phyloP scores from a whole-genome alignment of 1,284 basidiomycete genomes.

The Porogramme epimiltina region DNA sequence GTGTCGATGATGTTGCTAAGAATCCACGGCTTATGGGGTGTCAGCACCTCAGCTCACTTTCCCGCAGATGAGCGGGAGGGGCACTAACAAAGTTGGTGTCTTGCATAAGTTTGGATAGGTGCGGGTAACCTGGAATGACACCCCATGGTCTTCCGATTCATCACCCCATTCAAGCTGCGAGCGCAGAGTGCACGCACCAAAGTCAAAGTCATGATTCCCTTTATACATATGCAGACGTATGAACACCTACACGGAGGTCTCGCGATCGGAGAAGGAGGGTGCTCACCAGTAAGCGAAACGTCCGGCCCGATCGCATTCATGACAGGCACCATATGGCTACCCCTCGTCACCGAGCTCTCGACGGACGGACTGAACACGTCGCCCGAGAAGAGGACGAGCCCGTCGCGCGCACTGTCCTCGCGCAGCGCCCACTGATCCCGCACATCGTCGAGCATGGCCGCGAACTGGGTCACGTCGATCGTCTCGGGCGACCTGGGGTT shows the following conservation, averaged over 20 bases:
- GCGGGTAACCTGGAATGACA: slow-evolving; percentile 69
- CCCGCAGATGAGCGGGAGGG: background rate
- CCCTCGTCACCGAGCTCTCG: slow-evolving; percentile 86
- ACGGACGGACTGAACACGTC: slow-evolving; percentile 87
- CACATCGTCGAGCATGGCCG: slow-evolving; percentile 59
- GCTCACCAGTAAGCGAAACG: slow-evolving; percentile 63
- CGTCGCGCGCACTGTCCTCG: slow-evolving; percentile 60
- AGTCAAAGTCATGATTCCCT: slow-evolving; percentile 90
- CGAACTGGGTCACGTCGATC: slow-evolving; percentile 79
- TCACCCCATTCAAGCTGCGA: no score
- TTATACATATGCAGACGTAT: background rate
- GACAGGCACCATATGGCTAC: slow-evolving; percentile 91
- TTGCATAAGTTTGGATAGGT: slow-evolving; percentile 73
- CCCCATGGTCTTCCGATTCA: no score
- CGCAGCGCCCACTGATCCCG: slow-evolving; percentile 52
- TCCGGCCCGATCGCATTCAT: slow-evolving; percentile 76
- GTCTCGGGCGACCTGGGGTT: slow-evolving; percentile 52
- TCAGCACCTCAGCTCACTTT: slow-evolving; percentile 1
- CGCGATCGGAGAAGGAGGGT: background rate
- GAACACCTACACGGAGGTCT: background rate
- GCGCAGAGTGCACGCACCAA: no score
- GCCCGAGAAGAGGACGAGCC: slow-evolving; percentile 86
- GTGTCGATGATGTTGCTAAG: slow-evolving; percentile 76
- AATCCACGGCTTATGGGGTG: slow-evolving; percentile 60
- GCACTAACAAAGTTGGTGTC: slow-evolving; percentile 68